These are phyloP conservation scores for Vitellaria paradoxa DNA, from an alignment of 179 eudicot genomes.

Conservation along the genomic window DNA sequence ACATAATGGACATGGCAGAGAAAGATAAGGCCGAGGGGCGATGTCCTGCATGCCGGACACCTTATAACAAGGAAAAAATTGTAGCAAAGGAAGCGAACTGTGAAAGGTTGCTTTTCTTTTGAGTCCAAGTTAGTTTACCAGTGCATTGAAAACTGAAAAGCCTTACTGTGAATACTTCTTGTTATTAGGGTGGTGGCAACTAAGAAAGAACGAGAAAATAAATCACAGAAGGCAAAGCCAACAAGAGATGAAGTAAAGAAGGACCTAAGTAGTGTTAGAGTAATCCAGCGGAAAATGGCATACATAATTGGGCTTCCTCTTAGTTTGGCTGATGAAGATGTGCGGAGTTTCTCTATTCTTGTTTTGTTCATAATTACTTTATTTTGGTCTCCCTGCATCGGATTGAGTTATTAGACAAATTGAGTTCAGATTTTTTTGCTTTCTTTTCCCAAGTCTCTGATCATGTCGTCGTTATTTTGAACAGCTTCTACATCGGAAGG, in stretches of 20 bases:
- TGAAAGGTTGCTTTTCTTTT: slow-evolving; percentile 53
- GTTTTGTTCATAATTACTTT: slow-evolving; percentile 5
- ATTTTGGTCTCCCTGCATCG: neutral
- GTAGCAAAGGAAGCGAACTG: slow-evolving; percentile 68
- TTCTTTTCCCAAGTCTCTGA: neutral
- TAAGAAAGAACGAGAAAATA: slow-evolving; percentile 45
- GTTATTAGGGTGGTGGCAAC: slow-evolving; percentile 28
- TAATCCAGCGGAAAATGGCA: slow-evolving; percentile 94
- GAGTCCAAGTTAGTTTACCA: slow-evolving; percentile 6
- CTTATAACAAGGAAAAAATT: slow-evolving; percentile 88
- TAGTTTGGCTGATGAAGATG: slow-evolving; percentile 89
- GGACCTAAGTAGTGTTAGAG: slow-evolving; percentile 84
- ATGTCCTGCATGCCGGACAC: slow-evolving; percentile 95
- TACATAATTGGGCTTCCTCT: slow-evolving; percentile 92
- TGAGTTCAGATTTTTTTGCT: neutral
- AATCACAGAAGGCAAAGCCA: slow-evolving; percentile 70
- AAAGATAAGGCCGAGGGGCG: slow-evolving; percentile 87
- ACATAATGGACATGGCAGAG: slow-evolving; percentile 98
- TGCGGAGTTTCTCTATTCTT: slow-evolving; percentile 14
- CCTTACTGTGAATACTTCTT: slow-evolving; percentile 3
- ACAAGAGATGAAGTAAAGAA: slow-evolving; percentile 73
- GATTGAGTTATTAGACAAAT: neutral
- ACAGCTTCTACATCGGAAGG: slow-evolving; percentile 79
- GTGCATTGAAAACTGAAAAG: neutral
- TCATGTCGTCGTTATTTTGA: slow-evolving; percentile 9